phyloP scores from a whole-genome alignment of 352 stramenopile species.

The Phytophthora pistaciae region DNA sequence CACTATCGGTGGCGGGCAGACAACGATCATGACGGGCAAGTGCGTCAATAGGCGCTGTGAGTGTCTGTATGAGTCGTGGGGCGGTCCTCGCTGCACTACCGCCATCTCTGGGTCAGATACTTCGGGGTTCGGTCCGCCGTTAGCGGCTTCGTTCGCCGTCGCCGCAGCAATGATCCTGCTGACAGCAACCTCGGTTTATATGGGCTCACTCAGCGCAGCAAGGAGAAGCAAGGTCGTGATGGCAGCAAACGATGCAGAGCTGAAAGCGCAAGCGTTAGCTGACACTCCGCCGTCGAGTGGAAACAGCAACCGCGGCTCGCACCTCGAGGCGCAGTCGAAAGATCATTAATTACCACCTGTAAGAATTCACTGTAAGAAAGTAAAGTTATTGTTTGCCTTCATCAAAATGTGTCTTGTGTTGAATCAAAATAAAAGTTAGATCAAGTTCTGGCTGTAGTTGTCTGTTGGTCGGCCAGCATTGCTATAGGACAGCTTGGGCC shows the following conservation, averaged over 20 bases:
- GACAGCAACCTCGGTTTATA: slow-evolving; percentile 16
- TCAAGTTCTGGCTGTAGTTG: slow-evolving; percentile 40
- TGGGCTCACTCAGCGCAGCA: slow-evolving; percentile 4
- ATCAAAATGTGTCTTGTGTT: not conserved
- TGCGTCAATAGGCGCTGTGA: slow-evolving; percentile 58
- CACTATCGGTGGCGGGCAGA: slow-evolving; percentile 41
- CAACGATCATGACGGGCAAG: slow-evolving; percentile 43
- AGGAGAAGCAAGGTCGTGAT: slow-evolving; percentile 32
- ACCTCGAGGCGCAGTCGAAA: slow-evolving; percentile 14
- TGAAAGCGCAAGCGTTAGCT: slow-evolving; percentile 6
- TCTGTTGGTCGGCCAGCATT: slow-evolving; percentile 23
- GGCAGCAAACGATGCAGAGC: slow-evolving; percentile 19
- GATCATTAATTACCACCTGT: not conserved
- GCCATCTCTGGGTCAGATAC: slow-evolving; percentile 20
- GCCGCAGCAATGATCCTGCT: not conserved
- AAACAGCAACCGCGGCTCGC: slow-evolving; percentile 11
- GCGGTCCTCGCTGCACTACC: slow-evolving; percentile 69
- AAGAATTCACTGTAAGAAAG: not conserved
- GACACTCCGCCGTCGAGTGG: slow-evolving; percentile 2
- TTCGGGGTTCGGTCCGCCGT: slow-evolving; percentile 56
- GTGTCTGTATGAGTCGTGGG: slow-evolving; percentile 58
- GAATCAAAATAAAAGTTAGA: slow-evolving; percentile 11
- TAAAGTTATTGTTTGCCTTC: slow-evolving; percentile 6
- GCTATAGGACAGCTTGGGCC: slow-evolving; percentile 7
- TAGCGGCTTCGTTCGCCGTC: slow-evolving; percentile 38